These are phyloP conservation scores for Teratosphaeria destructans DNA, from an alignment of 2,329 filamentous ascomycete species.

Conservation along the genomic window DNA sequence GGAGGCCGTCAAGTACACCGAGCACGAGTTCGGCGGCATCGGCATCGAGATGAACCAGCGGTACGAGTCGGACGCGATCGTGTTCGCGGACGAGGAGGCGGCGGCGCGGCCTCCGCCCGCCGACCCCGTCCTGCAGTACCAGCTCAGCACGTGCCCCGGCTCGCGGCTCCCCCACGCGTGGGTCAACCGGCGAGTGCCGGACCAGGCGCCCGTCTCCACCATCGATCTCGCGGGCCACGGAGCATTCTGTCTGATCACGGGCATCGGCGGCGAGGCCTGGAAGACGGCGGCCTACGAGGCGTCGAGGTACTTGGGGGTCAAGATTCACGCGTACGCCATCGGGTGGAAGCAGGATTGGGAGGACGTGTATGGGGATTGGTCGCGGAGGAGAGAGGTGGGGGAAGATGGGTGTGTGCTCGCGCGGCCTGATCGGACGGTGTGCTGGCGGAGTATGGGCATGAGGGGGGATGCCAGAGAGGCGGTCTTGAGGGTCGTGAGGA, in stretches of 20 bases:
- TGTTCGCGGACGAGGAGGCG: conserved; percentile 17
- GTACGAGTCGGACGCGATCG: conserved; percentile 36
- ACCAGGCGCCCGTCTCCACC: conserved; percentile 40
- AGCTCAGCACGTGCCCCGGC: conserved; percentile 46
- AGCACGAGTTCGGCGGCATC: conserved; percentile 41
- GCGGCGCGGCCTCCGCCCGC: conserved; percentile 12
- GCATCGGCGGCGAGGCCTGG: conserved; percentile 48
- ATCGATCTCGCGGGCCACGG: conserved; percentile 51
- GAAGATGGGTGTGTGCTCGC: conserved; percentile 50
- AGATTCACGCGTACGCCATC: conserved; percentile 42
- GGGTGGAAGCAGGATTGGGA: conserved; percentile 51
- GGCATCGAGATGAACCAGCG: conserved; percentile 51
- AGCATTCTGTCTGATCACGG: conserved; percentile 32
- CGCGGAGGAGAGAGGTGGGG: conserved; percentile 40
- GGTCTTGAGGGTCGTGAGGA: conserved; percentile 12
- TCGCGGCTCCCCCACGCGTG: conserved; percentile 52
- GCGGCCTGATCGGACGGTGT: conserved; percentile 49
- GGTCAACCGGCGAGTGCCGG: conserved; percentile 43
- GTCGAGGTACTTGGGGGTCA: conserved; percentile 31
- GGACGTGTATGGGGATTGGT: conserved; percentile 55
- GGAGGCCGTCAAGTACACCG: conserved; percentile 20
- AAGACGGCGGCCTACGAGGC: conserved; percentile 38
- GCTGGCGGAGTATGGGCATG: conserved; percentile 37
- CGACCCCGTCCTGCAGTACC: conserved; percentile 16
- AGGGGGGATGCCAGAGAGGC: conserved; percentile 14